These are phyloP conservation scores for Exophiala bonariae DNA, from an alignment of 2,329 filamentous ascomycete genomes.

Conservation along the genomic window DNA sequence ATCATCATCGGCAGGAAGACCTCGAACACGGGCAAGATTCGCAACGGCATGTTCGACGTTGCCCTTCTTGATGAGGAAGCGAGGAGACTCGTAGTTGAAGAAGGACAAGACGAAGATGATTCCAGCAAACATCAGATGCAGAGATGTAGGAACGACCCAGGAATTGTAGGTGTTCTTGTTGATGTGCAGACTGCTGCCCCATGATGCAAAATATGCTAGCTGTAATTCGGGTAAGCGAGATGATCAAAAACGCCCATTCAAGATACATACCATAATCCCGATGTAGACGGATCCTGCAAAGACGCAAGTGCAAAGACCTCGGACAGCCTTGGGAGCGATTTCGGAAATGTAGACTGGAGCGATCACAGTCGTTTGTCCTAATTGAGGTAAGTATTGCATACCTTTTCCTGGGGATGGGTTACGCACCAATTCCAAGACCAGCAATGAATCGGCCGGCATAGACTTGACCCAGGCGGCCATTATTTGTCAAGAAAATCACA, in stretches of 20 bases:
- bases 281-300: slow-evolving; percentile 73
- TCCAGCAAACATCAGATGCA: slow-evolving; percentile 76
- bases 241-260: too few species aligned
- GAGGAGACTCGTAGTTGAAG: slow-evolving; percentile 68
- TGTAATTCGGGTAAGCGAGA: too few species aligned
- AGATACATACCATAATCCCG: slow-evolving; percentile 64
- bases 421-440: slow-evolving; percentile 43
- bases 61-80: slow-evolving; percentile 67
- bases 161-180: slow-evolving; percentile 42
- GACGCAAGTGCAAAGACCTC: slow-evolving; percentile 71
- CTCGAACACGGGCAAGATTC: slow-evolving; percentile 58
- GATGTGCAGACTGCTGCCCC: slow-evolving; percentile 54
- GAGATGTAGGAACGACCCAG: slow-evolving; percentile 68
- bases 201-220: slow-evolving; percentile 64
- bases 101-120: slow-evolving; percentile 71
- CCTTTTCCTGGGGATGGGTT: too few species aligned
- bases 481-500: slow-evolving; percentile 35
- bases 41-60: slow-evolving; percentile 49
- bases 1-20: slow-evolving; percentile 59
- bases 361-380: slow-evolving; percentile 42
- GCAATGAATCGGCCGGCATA: slow-evolving; percentile 47
- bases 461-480: slow-evolving; percentile 39
- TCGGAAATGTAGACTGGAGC: slow-evolving; percentile 71
- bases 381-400: background rate
- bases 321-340: slow-evolving; percentile 66